phyloP scores from a whole-genome alignment of 1,139 yeast genomes.

The Nakaseomyces delphensis region DNA sequence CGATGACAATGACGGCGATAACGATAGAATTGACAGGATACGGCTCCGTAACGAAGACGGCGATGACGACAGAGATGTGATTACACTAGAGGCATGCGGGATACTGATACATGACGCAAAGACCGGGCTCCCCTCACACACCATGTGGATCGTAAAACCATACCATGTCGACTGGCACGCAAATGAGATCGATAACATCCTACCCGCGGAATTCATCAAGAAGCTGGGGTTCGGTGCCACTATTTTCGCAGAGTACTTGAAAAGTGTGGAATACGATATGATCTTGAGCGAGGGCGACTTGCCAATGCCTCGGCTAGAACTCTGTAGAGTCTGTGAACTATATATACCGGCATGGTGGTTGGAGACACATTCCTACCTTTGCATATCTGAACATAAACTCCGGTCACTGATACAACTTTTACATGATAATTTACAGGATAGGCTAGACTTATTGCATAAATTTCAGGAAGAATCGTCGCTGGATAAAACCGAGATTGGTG shows the following conservation, averaged over 20 bases:
- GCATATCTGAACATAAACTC: slow-evolving; percentile 76
- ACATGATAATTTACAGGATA: slow-evolving; percentile 75
- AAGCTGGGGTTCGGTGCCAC: slow-evolving; percentile 85
- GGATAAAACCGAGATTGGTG: slow-evolving; percentile 8
- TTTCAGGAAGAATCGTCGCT: slow-evolving; percentile 10
- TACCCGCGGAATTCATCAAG: slow-evolving; percentile 60
- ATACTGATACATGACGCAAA: slow-evolving; percentile 67
- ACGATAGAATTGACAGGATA: slow-evolving; percentile 18
- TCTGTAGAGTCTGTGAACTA: slow-evolving; percentile 88
- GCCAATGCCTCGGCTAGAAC: slow-evolving; percentile 68
- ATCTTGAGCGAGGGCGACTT: slow-evolving; percentile 54
- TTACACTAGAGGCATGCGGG: slow-evolving; percentile 91
- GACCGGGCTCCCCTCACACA: slow-evolving; percentile 55
- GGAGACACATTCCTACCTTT: slow-evolving; percentile 82
- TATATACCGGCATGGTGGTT: slow-evolving; percentile 95
- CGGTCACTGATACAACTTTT: slow-evolving; percentile 69
- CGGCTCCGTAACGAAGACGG: slow-evolving; percentile 7
- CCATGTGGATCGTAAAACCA: slow-evolving; percentile 91
- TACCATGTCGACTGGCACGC: slow-evolving; percentile 42
- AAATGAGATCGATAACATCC: slow-evolving; percentile 44
- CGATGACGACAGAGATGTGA: slow-evolving; percentile 38
- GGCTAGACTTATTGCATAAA: slow-evolving; percentile 28
- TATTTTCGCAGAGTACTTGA: slow-evolving; percentile 66
- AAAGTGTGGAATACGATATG: slow-evolving; percentile 51
- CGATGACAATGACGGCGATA: too few species aligned